phyloP scores from a whole-genome alignment of 805 yeast genomes.

The Komagataella ulmi region DNA sequence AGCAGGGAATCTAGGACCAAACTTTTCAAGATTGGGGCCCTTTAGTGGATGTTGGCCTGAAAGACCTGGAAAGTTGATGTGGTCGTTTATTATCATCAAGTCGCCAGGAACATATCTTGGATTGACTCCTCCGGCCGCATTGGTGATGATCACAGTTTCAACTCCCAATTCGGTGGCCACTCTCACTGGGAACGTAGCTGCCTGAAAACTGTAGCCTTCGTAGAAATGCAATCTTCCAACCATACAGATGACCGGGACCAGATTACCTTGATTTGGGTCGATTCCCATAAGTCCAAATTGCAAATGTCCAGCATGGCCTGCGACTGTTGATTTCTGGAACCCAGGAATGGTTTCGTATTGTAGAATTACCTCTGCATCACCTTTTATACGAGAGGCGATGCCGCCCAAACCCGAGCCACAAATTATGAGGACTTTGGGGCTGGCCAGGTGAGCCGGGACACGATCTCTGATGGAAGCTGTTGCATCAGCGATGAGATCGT shows the following conservation, averaged over 20 bases:
- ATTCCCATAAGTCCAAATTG: conserved; percentile 65
- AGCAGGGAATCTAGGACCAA: conserved; percentile 84
- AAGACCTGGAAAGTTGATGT: conserved; percentile 82
- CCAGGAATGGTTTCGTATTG: conserved; percentile 67
- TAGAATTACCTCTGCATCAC: conserved; percentile 29
- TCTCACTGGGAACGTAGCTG: conserved; percentile 78
- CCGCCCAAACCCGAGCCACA: conserved; percentile 96
- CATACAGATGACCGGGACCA: conserved; percentile 81
- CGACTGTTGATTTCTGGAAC: conserved; percentile 69
- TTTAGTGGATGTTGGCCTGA: conserved; percentile 79
- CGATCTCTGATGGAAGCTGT: neutral
- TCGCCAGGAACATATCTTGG: conserved; percentile 65
- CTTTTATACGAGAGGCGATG: conserved; percentile 40
- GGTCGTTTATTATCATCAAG: conserved; percentile 82
- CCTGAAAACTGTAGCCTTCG: conserved; percentile 79
- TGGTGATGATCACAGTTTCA: conserved; percentile 63
- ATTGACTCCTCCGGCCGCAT: conserved; percentile 91
- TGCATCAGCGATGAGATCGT: conserved; percentile 2
- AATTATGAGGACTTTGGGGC: conserved; percentile 63
- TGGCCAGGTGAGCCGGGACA: neutral
- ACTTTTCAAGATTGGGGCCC: conserved; percentile 70
- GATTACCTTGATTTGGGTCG: conserved; percentile 16
- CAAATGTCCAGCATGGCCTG: conserved; percentile 80
- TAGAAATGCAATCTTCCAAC: conserved; percentile 87
- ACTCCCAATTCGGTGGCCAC: conserved; percentile 56